Evolutionary conservation across 2,329 filamentous ascomycete species (phyloP).

Genomic region (Penicillium sp.): DNA sequence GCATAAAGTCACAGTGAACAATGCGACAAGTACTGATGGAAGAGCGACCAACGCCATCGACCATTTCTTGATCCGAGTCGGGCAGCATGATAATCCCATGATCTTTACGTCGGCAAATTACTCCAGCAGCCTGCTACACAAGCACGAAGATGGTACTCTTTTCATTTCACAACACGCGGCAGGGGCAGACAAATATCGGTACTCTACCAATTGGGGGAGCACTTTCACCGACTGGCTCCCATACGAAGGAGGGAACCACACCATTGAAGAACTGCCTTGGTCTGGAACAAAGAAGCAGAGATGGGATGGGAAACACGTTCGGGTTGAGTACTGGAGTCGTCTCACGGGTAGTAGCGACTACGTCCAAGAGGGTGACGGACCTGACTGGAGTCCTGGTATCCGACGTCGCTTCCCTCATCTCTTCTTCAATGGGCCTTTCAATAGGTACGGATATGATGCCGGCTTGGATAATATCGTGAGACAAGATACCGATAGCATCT

Average conservation of each 20-base stretch:
- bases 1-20: conserved; percentile 57
- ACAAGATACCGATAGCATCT: conserved; percentile 50
- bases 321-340: conserved; percentile 62
- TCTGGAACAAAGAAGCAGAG: conserved; percentile 56
- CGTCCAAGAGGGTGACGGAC: conserved; percentile 58
- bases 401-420: conserved; percentile 60
- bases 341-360: conserved; percentile 60
- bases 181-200: conserved; percentile 62
- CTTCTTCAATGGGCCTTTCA: conserved; percentile 61
- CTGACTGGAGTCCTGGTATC: conserved; percentile 30
- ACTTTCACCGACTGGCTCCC: conserved; percentile 58
- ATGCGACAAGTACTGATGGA: conserved; percentile 48
- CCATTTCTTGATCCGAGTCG: conserved; percentile 61
- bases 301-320: conserved; percentile 62
- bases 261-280: conserved; percentile 53
- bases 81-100: conserved; percentile 57
- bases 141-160: conserved; percentile 43
- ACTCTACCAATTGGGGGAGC: conserved; percentile 60
- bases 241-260: conserved; percentile 54
- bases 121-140: conserved; percentile 52
- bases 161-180: conserved; percentile 59
- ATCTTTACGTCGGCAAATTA: conserved; percentile 61
- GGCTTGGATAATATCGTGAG: conserved; percentile 56
- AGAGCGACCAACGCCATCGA: conserved; percentile 54
- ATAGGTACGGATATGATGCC: conserved; percentile 62